These are phyloP conservation scores for Russula dissimulans DNA, from an alignment of 768 basidiomycete species.

Conservation along the genomic window DNA sequence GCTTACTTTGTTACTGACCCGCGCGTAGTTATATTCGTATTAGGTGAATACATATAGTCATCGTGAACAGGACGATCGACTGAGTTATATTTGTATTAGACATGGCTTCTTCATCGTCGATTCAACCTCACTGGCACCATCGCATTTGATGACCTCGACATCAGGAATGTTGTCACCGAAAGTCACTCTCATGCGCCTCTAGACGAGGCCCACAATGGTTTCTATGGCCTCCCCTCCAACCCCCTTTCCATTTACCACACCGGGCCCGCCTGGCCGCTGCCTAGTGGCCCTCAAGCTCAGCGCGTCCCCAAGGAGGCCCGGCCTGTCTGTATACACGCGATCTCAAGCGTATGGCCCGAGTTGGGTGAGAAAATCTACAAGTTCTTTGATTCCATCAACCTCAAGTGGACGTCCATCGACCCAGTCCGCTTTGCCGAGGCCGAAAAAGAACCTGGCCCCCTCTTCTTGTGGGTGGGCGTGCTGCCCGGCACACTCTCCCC, in stretches of 20 bases:
- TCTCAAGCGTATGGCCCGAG: not conserved
- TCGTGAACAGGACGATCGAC: too few relatives aligned
- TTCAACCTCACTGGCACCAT: too few relatives aligned
- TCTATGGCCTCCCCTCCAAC: not conserved
- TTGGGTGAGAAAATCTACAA: not conserved
- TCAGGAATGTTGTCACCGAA: too few relatives aligned
- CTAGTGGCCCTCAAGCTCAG: not conserved
- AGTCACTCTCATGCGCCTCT: not conserved
- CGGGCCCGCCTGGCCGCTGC: not conserved
- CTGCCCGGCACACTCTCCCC: not conserved
- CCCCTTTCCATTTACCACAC: not conserved
- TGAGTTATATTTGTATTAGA: too few relatives aligned
- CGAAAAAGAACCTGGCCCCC: not conserved
- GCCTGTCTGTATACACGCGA: not conserved
- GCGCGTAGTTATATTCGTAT: too few relatives aligned
- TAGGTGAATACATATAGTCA: too few relatives aligned
- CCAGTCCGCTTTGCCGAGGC: not conserved
- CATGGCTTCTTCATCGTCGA: too few relatives aligned
- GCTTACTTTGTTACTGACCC: too few relatives aligned
- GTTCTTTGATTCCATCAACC: not conserved
- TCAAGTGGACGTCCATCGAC: not conserved
- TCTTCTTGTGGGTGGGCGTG: not conserved
- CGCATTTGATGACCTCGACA: too few relatives aligned
- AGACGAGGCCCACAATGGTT: not conserved
- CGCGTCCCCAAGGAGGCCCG: not conserved